Conservation (phyloP, 768 basidiomycete genomes). For the Suillus weaverae region DNA sequence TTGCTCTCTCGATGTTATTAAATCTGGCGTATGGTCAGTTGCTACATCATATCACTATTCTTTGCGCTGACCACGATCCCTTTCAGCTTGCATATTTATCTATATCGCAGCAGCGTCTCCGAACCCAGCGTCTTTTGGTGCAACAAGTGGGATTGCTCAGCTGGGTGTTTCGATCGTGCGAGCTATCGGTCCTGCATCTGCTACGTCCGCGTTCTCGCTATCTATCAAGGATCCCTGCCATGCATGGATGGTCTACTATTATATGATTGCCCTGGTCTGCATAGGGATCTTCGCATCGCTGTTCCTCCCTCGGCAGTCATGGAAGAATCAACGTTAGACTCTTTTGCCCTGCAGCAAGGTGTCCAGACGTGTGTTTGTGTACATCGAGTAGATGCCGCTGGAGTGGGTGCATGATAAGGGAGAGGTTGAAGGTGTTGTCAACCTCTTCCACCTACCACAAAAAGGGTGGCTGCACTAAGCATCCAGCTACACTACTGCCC, state of each 20-base stretch:
- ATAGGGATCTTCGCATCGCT: conserved; percentile 21
- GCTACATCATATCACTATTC: neutral
- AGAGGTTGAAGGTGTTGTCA: neutral
- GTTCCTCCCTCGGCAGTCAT: conserved; percentile 27
- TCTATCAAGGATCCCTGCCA: conserved; percentile 45
- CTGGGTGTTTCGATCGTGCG: conserved; percentile 41
- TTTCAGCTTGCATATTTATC: conserved; percentile 66
- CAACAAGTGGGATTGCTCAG: conserved; percentile 66
- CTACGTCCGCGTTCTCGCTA: conserved; percentile 67
- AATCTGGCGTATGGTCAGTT: conserved; percentile 59
- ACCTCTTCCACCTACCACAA: neutral
- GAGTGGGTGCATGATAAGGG: neutral
- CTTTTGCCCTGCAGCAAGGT: no score
- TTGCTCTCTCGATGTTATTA: conserved; percentile 45
- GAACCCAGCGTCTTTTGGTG: conserved; percentile 63
- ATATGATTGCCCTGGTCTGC: conserved; percentile 18
- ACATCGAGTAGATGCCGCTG: neutral
- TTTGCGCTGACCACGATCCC: neutral
- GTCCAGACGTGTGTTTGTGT: neutral
- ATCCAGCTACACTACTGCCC: no score
- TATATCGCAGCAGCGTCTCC: conserved; percentile 66
- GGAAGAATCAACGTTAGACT: conserved; percentile 9
- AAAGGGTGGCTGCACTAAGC: neutral
- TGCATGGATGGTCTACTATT: conserved; percentile 32
- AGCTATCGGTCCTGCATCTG: conserved; percentile 51